phyloP scores from a whole-genome alignment of 2,329 filamentous ascomycete species.

The Pestalotiopsis sp. region DNA sequence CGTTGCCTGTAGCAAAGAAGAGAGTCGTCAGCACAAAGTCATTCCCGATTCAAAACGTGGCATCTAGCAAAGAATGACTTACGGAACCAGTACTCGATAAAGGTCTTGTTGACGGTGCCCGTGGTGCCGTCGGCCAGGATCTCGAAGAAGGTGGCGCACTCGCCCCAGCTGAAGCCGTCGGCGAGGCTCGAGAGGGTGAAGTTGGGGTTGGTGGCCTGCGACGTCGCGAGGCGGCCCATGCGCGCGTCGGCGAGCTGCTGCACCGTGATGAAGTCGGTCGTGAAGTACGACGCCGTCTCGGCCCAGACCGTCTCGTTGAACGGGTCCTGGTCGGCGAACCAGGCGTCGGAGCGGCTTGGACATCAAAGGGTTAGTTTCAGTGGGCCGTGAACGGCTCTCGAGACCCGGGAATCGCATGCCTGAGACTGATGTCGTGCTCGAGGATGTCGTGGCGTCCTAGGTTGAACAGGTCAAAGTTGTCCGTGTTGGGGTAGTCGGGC shows the following conservation, averaged over 20 bases:
- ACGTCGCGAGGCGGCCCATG: constrained; percentile 18
- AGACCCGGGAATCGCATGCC: constrained; percentile 7
- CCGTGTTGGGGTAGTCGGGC: constrained; percentile 17
- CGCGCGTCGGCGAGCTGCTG: constrained; percentile 20
- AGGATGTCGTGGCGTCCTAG: constrained; percentile 21
- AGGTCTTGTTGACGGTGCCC: not conserved
- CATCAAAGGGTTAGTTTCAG: not conserved
- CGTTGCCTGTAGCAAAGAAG: not conserved
- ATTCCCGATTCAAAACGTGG: too few species aligned
- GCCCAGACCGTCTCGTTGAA: constrained; percentile 21
- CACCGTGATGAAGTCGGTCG: constrained; percentile 18
- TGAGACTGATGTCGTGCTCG: constrained; percentile 25
- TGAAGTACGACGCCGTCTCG: constrained; percentile 20
- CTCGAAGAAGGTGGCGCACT: constrained; percentile 9
- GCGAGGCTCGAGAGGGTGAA: constrained; percentile 2
- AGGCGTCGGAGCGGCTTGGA: constrained; percentile 17
- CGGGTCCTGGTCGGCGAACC: constrained; percentile 16
- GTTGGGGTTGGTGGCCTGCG: constrained; percentile 22
- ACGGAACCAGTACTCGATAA: constrained; percentile 10
- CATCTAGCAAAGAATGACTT: not conserved
- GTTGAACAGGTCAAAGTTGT: constrained; percentile 17
- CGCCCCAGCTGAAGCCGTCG: constrained; percentile 5
- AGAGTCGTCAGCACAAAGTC: not conserved
- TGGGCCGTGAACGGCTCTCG: too few species aligned
- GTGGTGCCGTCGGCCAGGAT: constrained; percentile 3